Evolutionary conservation across 2,329 filamentous ascomycete genomes (phyloP).

Genomic region (Colletotrichum abscissum): DNA sequence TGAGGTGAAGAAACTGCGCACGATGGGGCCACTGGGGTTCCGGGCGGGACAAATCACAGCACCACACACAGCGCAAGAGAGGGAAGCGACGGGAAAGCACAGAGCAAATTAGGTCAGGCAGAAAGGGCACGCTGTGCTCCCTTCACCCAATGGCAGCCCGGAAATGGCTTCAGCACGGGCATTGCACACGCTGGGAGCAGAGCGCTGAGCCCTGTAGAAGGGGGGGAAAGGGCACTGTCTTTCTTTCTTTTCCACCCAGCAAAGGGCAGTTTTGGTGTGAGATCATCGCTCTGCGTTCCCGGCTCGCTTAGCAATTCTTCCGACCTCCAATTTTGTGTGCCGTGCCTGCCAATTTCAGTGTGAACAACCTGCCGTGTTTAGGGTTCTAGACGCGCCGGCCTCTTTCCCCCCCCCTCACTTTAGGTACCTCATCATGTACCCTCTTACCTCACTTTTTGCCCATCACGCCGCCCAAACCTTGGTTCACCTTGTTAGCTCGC

Average conservation of each 20-base stretch:
- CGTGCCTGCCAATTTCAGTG: conserved; percentile 1
- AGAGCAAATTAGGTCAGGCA: conserved; percentile 33
- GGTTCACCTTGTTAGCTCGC: background rate
- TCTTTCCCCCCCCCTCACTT: background rate
- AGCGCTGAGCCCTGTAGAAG: background rate
- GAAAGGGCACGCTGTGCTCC: conserved; percentile 18
- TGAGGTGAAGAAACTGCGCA: conserved; percentile 38
- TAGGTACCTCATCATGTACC: background rate
- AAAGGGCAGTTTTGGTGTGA: conserved; percentile 4
- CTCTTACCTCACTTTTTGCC: background rate
- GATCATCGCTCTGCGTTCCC: conserved; percentile 17
- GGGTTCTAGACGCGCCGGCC: conserved; percentile 30
- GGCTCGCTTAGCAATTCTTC: conserved; percentile 34
- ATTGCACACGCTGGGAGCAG: background rate
- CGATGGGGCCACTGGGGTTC: conserved; percentile 33
- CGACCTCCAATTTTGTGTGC: conserved; percentile 32
- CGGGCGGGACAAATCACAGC: conserved; percentile 31
- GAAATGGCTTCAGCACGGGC: conserved; percentile 1
- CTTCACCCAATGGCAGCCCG: conserved; percentile 17
- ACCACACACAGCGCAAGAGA: background rate
- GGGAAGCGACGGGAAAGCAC: conserved; percentile 20
- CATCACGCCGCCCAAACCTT: background rate
- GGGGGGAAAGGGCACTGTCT: background rate
- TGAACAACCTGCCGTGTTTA: conserved; percentile 12
- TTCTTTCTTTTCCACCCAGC: background rate